Evolutionary conservation across 1,284 basidiomycete genomes (phyloP).

Genomic region (Ceratobasidium sp.): DNA sequence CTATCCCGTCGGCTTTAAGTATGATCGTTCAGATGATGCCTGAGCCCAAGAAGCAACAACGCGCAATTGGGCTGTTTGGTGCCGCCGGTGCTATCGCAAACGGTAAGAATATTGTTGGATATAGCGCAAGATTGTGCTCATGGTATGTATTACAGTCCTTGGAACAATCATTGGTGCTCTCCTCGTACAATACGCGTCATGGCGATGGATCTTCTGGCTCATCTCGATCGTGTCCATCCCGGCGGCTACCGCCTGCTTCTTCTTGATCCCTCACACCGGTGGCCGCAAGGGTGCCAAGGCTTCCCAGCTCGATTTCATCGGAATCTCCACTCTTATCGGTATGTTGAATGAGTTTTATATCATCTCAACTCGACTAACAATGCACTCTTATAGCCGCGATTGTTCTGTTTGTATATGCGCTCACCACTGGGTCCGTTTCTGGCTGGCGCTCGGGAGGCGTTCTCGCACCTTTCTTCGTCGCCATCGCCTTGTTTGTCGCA

Average conservation of each 20-base stretch:
- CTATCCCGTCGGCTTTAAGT: constrained; percentile 66
- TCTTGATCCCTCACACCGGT: constrained; percentile 58
- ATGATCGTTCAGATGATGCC: constrained; percentile 66
- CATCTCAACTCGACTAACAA: not conserved
- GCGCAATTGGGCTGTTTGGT: constrained; percentile 64
- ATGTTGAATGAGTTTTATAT: not conserved
- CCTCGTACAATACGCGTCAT: constrained; percentile 61
- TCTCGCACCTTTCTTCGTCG: constrained; percentile 63
- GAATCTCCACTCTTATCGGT: constrained; percentile 58
- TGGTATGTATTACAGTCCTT: constrained; percentile 53
- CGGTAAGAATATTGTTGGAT: constrained; percentile 56
- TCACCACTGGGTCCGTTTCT: constrained; percentile 63
- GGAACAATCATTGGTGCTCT: constrained; percentile 59
- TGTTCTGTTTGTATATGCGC: constrained; percentile 65
- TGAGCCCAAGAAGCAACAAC: constrained; percentile 63
- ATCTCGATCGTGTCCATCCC: constrained; percentile 60
- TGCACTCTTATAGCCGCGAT: constrained; percentile 54
- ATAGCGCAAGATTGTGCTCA: not conserved
- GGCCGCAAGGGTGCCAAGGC: constrained; percentile 50
- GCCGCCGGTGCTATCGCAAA: constrained; percentile 64
- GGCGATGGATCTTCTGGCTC: constrained; percentile 66
- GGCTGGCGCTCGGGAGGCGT: constrained; percentile 64
- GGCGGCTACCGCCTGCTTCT: constrained; percentile 57
- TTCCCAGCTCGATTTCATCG: constrained; percentile 56
- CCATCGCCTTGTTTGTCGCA: constrained; percentile 57